A percentile compares a stretch with the other conserved stretches of the same genome.
Evolutionary conservation across 2,329 filamentous ascomycete species (phyloP).

Genomic region (Colletotrichum somersetense): DNA sequence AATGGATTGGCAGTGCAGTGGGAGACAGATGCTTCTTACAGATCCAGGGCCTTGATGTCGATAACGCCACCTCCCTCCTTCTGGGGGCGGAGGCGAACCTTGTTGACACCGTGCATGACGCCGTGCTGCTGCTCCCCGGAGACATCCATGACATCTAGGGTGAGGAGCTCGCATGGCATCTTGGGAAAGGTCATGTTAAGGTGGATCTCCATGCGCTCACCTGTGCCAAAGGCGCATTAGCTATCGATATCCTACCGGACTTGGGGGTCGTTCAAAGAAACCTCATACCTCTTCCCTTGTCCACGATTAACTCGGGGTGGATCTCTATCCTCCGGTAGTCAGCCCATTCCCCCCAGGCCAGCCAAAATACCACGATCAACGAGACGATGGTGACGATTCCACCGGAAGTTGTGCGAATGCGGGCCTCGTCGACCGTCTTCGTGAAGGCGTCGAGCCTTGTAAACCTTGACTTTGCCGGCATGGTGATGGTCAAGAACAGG

Average conservation of each 20-base stretch:
- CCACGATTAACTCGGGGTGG: constrained; percentile 92
- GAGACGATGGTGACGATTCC: constrained; percentile 95
- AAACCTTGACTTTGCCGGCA: constrained; percentile 94
- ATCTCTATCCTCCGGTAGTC: constrained; percentile 91
- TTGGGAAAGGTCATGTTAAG: constrained; percentile 96
- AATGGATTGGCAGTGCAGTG: neutral
- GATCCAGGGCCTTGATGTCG: constrained; percentile 74
- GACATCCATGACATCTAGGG: constrained; percentile 99
- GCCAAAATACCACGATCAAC: constrained; percentile 86
- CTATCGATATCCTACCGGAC: constrained; percentile 19
- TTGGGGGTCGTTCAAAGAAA: neutral
- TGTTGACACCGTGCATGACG: constrained; percentile 91
- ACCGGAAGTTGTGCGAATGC: constrained; percentile 94
- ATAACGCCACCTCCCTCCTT: constrained; percentile 82
- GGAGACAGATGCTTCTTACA: constrained; percentile 62
- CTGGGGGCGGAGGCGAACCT: constrained; percentile 82
- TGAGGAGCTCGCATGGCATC: constrained; percentile 94
- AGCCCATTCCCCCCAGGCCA: constrained; percentile 95
- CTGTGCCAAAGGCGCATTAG: constrained; percentile 58
- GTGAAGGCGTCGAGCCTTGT: constrained; percentile 98
- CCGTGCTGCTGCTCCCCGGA: constrained; percentile 97
- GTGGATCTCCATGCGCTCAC: constrained; percentile 99
- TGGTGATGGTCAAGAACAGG: constrained; percentile 54
- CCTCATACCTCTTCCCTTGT: constrained; percentile 88
- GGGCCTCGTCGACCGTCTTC: constrained; percentile 98